Conservation (phyloP, 495 filamentous ascomycete species). For the Durotheca rogersii region DNA sequence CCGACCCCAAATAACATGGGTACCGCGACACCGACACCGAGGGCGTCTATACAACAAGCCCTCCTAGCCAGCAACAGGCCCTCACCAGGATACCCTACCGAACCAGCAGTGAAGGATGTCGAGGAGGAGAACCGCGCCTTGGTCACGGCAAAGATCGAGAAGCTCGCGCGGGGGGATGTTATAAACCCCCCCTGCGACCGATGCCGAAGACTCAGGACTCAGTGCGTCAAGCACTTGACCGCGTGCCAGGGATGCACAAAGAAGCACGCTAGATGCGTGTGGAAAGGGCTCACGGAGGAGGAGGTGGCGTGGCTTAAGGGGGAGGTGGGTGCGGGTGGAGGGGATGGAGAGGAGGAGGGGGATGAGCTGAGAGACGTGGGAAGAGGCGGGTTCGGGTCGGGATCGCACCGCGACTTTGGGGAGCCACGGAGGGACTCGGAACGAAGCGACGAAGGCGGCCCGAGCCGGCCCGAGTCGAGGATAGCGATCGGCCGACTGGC, state of each 20-base stretch:
- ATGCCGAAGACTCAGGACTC: slow-evolving; percentile 74
- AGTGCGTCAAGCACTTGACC: slow-evolving; percentile 80
- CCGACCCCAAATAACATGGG: slow-evolving; percentile 34
- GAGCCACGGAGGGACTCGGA: slow-evolving; percentile 25
- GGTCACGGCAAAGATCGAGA: slow-evolving; percentile 75
- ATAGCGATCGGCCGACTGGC: slow-evolving; percentile 29
- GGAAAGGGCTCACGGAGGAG: slow-evolving; percentile 72
- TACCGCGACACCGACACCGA: slow-evolving; percentile 32
- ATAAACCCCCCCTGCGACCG: slow-evolving; percentile 81
- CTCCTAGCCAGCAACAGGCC: slow-evolving; percentile 30
- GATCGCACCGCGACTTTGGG: slow-evolving; percentile 19
- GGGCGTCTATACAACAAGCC: slow-evolving; percentile 27
- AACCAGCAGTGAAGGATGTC: slow-evolving; percentile 23
- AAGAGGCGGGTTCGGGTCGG: slow-evolving; percentile 23
- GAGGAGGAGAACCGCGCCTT: slow-evolving; percentile 54
- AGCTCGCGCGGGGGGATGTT: slow-evolving; percentile 66
- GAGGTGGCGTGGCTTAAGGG: slow-evolving; percentile 53
- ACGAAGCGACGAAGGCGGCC: slow-evolving; percentile 19
- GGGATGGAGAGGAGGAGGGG: slow-evolving; percentile 29
- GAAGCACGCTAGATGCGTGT: slow-evolving; percentile 83
- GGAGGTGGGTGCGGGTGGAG: slow-evolving; percentile 27
- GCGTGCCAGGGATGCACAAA: slow-evolving; percentile 85
- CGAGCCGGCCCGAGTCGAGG: slow-evolving; percentile 24
- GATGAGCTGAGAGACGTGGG: slow-evolving; percentile 28
- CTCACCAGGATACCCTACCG: slow-evolving; percentile 30